phyloP scores from a whole-genome alignment of 257 asterid species.

The Coffea canephora region DNA sequence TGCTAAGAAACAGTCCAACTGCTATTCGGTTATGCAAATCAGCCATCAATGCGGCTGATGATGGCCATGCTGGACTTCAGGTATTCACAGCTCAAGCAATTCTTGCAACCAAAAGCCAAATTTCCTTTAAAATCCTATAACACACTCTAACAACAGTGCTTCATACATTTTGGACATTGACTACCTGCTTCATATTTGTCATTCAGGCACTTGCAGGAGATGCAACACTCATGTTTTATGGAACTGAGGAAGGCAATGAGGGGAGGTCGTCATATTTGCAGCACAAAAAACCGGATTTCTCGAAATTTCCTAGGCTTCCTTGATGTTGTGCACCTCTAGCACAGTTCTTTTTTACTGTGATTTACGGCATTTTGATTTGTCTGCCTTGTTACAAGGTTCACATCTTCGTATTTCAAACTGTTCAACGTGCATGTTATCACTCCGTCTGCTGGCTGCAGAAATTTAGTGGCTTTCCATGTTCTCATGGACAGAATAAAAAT shows the following conservation, averaged over 20 bases:
- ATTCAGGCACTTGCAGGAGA: constrained; percentile 82
- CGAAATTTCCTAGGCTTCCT: constrained; percentile 51
- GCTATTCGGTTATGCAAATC: constrained; percentile 82
- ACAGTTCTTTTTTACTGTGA: too few relatives aligned
- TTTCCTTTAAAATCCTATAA: too few relatives aligned
- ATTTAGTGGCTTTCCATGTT: too few relatives aligned
- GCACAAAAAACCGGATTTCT: constrained; percentile 74
- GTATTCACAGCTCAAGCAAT: constrained; percentile 24
- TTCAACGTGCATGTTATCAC: too few relatives aligned
- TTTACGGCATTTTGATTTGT: too few relatives aligned
- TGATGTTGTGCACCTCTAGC: too few relatives aligned
- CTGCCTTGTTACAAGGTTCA: too few relatives aligned
- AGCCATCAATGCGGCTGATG: constrained; percentile 89
- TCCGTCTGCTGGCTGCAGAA: too few relatives aligned
- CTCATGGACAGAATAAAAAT: too few relatives aligned
- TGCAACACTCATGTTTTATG: constrained; percentile 83
- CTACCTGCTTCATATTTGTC: not conserved
- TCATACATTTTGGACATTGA: not conserved
- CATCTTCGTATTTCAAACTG: too few relatives aligned
- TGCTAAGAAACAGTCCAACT: constrained; percentile 85
- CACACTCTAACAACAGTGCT: too few relatives aligned
- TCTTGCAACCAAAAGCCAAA: not conserved
- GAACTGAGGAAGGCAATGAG: constrained; percentile 88
- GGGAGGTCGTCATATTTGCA: constrained; percentile 76
- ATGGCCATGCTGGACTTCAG: constrained; percentile 98